Conservation (phyloP, 148 eudicot genomes). For the Polygonum aviculare region DNA sequence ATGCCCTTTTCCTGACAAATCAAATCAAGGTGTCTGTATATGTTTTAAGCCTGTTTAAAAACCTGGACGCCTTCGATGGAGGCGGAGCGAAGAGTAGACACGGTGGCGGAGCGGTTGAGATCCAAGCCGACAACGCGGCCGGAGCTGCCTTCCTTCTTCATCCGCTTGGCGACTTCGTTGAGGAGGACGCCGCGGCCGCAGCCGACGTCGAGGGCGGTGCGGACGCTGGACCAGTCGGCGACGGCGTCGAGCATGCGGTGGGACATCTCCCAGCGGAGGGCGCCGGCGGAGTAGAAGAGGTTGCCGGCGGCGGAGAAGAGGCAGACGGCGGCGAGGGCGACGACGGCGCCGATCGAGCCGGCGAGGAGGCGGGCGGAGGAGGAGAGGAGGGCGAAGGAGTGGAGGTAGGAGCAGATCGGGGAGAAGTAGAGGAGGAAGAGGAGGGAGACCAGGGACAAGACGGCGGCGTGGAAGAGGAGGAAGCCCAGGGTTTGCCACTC, state of each 20-base stretch:
- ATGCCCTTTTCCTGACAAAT: too few species aligned
- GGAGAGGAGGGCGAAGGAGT: conserved; percentile 21
- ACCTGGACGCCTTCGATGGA: conserved; percentile 50
- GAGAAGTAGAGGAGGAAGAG: conserved; percentile 45
- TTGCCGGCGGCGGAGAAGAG: conserved; percentile 63
- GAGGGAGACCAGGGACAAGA: conserved; percentile 40
- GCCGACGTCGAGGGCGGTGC: conserved; percentile 78
- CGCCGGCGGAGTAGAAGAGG: conserved; percentile 66
- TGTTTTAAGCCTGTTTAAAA: too few species aligned
- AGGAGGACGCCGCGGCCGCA: conserved; percentile 82
- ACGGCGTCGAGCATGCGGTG: conserved; percentile 60
- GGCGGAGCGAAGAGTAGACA: conserved; percentile 56
- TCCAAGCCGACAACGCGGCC: conserved; percentile 80
- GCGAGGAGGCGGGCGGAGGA: conserved; percentile 51
- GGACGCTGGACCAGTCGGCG: conserved; percentile 65
- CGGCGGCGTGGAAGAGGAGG: conserved; percentile 45
- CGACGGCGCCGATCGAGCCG: conserved; percentile 62
- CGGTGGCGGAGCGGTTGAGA: conserved; percentile 27
- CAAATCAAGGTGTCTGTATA: too few species aligned
- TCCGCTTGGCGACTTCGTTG: conserved; percentile 74
- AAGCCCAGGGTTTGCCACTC: conserved; percentile 64
- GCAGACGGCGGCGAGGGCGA: conserved; percentile 63
- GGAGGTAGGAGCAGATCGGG: conserved; percentile 24
- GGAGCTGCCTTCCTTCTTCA: conserved; percentile 70
- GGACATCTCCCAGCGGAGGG: conserved; percentile 72